phyloP scores from a whole-genome alignment of 768 basidiomycete species.

The Ramaria rubella region DNA sequence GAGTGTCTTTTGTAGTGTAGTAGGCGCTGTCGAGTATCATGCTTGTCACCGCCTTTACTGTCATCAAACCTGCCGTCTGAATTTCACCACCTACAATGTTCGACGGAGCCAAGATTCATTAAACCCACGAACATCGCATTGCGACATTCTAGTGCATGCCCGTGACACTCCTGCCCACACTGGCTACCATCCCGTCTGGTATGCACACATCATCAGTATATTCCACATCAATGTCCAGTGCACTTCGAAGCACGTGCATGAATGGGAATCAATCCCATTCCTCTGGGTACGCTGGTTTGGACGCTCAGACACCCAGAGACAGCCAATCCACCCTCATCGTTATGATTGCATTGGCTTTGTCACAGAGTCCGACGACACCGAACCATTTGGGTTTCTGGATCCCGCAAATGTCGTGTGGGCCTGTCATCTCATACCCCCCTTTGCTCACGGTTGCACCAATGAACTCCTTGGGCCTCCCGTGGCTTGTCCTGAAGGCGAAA shows the following conservation, averaged over 20 bases:
- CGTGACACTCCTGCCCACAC: slow-evolving; percentile 5
- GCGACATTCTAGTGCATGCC: slow-evolving; percentile 18
- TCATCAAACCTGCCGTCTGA: slow-evolving; percentile 16
- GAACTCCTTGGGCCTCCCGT: slow-evolving; percentile 12
- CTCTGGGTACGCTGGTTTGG: slow-evolving; percentile 14
- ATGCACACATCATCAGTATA: slow-evolving; percentile 15
- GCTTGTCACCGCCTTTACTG: slow-evolving; percentile 18
- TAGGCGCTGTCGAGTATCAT: no score
- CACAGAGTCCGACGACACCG: neutral
- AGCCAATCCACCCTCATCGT: neutral
- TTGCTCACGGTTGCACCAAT: slow-evolving; percentile 9
- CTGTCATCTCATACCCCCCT: slow-evolving; percentile 10
- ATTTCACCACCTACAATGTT: slow-evolving; percentile 20
- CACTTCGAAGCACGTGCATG: neutral
- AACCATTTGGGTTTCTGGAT: slow-evolving; percentile 12
- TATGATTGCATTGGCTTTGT: slow-evolving; percentile 8
- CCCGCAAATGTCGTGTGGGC: slow-evolving; percentile 8
- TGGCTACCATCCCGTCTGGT: slow-evolving; percentile 20
- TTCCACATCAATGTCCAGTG: slow-evolving; percentile 4
- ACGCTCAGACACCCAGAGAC: neutral
- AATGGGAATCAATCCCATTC: neutral
- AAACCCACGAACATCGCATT: slow-evolving; percentile 14
- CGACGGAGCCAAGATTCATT: slow-evolving; percentile 14
- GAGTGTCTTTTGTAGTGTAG: no score
- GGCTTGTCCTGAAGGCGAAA: slow-evolving; percentile 3